Evolutionary conservation across 192 early-diverging fungal genomes (phyloP).

Genomic region (Allomyces javanicus): DNA sequence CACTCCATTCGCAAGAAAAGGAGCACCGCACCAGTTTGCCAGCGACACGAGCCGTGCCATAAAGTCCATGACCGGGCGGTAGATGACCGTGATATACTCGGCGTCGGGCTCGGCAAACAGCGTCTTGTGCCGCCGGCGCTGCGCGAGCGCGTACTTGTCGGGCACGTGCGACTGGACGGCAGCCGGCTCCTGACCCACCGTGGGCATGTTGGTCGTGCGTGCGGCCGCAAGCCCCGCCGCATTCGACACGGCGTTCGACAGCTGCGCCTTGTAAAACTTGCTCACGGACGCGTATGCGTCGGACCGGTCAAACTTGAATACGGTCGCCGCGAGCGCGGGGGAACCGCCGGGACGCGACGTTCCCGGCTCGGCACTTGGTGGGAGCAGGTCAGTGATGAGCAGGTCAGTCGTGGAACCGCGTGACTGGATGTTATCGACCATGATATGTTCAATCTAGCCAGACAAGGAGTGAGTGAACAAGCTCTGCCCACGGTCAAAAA

Average conservation of each 20-base stretch:
- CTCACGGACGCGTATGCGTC: not conserved
- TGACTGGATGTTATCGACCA: not conserved
- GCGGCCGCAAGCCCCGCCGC: no score
- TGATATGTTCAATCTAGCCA: not conserved
- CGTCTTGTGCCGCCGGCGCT: not conserved
- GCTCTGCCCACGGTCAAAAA: no score
- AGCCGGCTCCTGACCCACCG: no score
- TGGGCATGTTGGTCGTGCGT: no score
- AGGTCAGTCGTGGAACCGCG: not conserved
- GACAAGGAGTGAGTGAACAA: no score
- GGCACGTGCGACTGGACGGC: not conserved
- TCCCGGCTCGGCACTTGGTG: not conserved
- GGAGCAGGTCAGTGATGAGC: not conserved
- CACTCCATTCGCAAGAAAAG: no score
- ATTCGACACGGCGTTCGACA: not conserved
- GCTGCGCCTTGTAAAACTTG: not conserved
- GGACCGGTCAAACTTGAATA: not conserved
- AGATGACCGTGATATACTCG: not conserved
- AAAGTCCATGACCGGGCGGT: not conserved
- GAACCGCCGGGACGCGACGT: not conserved
- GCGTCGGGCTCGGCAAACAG: not conserved
- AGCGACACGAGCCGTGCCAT: not conserved
- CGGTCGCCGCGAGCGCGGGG: not conserved
- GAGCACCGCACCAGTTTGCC: not conserved
- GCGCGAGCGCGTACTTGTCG: not conserved